Evolutionary conservation across 1,139 yeast genomes (phyloP).

Genomic region (Suhomyces choctaworum): DNA sequence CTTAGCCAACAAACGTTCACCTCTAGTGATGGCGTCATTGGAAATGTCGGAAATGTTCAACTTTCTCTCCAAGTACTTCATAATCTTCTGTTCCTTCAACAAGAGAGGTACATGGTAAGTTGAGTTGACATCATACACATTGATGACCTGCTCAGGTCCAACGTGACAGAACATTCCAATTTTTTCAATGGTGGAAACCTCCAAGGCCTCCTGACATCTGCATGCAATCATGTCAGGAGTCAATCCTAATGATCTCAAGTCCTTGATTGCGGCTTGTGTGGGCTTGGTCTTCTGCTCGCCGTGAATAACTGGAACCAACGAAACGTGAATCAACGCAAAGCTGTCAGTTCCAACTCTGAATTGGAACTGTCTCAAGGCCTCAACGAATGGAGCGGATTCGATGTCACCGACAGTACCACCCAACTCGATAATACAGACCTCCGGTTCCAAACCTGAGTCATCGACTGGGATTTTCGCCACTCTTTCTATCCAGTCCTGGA

Average conservation of each 20-base stretch:
- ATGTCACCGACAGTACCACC: slow-evolving; percentile 99
- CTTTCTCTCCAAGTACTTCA: slow-evolving; percentile 70
- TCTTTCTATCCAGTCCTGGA: slow-evolving; percentile 97
- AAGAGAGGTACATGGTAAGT: slow-evolving; percentile 96
- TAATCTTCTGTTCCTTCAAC: slow-evolving; percentile 82
- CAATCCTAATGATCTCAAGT: slow-evolving; percentile 90
- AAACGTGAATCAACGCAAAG: slow-evolving; percentile 94
- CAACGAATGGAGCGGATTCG: slow-evolving; percentile 98
- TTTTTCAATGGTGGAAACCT: slow-evolving; percentile 81
- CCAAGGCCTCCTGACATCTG: slow-evolving; percentile 86
- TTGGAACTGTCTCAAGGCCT: slow-evolving; percentile 97
- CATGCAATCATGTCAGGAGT: slow-evolving; percentile 97
- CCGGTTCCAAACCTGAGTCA: slow-evolving; percentile 83
- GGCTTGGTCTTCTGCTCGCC: slow-evolving; percentile 99
- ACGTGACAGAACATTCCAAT: slow-evolving; percentile 99
- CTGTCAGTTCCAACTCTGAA: slow-evolving; percentile 93
- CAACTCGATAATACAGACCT: slow-evolving; percentile 91
- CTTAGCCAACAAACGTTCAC: slow-evolving; percentile 65
- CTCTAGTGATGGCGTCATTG: slow-evolving; percentile 58
- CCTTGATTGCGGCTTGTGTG: slow-evolving; percentile 98
- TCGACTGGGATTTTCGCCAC: slow-evolving; percentile 93
- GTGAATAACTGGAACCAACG: slow-evolving; percentile 94
- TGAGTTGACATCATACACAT: slow-evolving; percentile 95
- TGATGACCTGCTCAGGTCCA: slow-evolving; percentile 94
- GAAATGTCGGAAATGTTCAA: slow-evolving; percentile 59